Evolutionary conservation across 805 yeast genomes (phyloP), one percentile per base, ranked within the genome.

Genomic region (Saccharomycopsis selenospora): DNA sequence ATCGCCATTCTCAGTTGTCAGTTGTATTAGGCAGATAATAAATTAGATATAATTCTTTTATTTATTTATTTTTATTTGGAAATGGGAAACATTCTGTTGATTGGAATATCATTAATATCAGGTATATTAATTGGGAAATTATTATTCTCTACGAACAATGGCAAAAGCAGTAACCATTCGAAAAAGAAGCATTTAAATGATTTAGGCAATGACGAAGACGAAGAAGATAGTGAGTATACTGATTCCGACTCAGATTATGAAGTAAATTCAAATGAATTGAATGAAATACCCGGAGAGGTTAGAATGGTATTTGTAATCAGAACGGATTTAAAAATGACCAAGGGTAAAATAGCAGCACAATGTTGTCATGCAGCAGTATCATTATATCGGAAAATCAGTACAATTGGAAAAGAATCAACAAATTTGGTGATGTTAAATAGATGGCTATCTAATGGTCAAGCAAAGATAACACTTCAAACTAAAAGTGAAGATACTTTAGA

Each of bases 331-430:
- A 82, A 79, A 40, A 93, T 93, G 98, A 80, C 84, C 27, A 88
- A 87, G 65, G 99, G 99, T 20, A 93, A 93, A 62, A 82, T 86
- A 2, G 97, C 98, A 3, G 99, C 99, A 4, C 99, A 93, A 62
- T 91, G 98, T 65, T 82, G 89, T 33, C 99, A 93, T 68, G 99
- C 99, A n/a, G 95, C 98, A 0, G 72, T 93, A 28, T 90, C 93
- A 0, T 79, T 93, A 57, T 93, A 85, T 66, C 81, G 85, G 59
- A 56, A 60, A 23, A 48, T 48, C n/a, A 3, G 28, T 13, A 51
- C 28, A 8, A n/a, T 2, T 20, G 28, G 18, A 17, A 7, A 22
- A 11, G 28, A 26, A 28, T 36, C 47, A 7, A 66, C 79, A 53
- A 81, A 85, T 54, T 81, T 87, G 13, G 70, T 69, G 10, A 64